These are phyloP conservation scores for Zopfia rhizophila DNA, from an alignment of 2,329 filamentous ascomycete species.

Conservation along the genomic window DNA sequence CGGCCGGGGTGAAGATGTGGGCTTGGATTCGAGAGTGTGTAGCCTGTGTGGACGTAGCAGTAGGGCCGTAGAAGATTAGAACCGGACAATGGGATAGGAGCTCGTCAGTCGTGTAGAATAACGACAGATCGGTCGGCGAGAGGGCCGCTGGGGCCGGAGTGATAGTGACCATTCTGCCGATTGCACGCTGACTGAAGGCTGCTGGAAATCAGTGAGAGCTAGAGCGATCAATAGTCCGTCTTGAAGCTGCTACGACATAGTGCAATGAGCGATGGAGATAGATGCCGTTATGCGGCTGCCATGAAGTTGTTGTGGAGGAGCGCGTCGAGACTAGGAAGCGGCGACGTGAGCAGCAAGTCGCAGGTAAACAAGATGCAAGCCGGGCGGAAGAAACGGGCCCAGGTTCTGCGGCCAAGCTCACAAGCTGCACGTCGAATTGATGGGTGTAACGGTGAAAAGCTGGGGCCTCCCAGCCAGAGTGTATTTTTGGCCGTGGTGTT, in stretches of 20 bases:
- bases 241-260: neutral
- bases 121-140: conserved; percentile 81
- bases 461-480: conserved; percentile 15
- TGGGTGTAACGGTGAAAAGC: conserved; percentile 33
- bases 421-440: conserved; percentile 36
- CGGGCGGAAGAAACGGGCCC: conserved; percentile 26
- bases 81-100: conserved; percentile 83
- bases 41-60: conserved; percentile 86
- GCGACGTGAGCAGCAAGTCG: conserved; percentile 13
- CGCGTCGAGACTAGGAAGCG: conserved; percentile 13
- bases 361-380: conserved; percentile 20
- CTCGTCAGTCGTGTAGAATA: conserved; percentile 90
- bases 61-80: conserved; percentile 91
- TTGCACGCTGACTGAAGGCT: conserved; percentile 2
- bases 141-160: conserved; percentile 79
- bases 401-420: conserved; percentile 37
- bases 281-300: neutral
- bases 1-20: conserved; percentile 89
- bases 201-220: neutral
- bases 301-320: conserved; percentile 6
- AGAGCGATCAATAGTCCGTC: neutral
- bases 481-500: conserved; percentile 32
- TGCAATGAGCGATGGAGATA: neutral
- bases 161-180: conserved; percentile 79
- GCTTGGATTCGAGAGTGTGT: conserved; percentile 95